Conservation (phyloP, 257 asterid species). For the Ophiorrhiza pumila region DNA sequence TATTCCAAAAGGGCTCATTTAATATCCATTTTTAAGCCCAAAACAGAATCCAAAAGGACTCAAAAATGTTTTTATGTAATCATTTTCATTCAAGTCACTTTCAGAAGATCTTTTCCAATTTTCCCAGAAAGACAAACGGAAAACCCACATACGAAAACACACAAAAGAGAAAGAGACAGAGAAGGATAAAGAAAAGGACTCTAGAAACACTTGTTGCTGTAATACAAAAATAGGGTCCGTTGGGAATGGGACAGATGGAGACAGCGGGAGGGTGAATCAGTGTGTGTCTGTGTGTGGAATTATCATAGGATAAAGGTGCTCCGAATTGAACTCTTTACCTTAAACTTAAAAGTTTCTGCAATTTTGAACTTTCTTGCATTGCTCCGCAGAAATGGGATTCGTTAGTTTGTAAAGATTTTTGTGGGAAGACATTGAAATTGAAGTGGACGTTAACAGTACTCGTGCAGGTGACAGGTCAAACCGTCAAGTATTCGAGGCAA, state of each 20-base stretch:
- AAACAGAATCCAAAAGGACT: slow-evolving; percentile 13
- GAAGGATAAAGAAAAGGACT: slow-evolving; percentile 6
- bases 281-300: neutral
- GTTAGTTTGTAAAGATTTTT: too few species aligned
- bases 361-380: neutral
- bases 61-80: neutral
- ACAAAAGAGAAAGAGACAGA: neutral
- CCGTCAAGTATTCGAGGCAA: too few species aligned
- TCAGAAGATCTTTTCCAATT: slow-evolving; percentile 5
- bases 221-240: slow-evolving; percentile 11
- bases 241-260: slow-evolving; percentile 10
- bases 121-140: neutral
- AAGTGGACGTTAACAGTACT: neutral
- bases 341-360: neutral
- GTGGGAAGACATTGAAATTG: neutral
- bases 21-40: neutral
- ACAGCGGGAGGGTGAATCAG: neutral
- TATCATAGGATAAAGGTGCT: neutral
- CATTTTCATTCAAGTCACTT: slow-evolving; percentile 8
- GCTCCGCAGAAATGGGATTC: neutral
- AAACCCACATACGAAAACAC: too few species aligned
- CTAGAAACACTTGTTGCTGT: neutral
- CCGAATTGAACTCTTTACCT: slow-evolving; percentile 28
- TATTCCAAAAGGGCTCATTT: slow-evolving; percentile 5
- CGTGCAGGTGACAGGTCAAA: too few species aligned